Evolutionary conservation across 2,329 filamentous ascomycete species (phyloP).

Genomic region (Diaporthe sp.): DNA sequence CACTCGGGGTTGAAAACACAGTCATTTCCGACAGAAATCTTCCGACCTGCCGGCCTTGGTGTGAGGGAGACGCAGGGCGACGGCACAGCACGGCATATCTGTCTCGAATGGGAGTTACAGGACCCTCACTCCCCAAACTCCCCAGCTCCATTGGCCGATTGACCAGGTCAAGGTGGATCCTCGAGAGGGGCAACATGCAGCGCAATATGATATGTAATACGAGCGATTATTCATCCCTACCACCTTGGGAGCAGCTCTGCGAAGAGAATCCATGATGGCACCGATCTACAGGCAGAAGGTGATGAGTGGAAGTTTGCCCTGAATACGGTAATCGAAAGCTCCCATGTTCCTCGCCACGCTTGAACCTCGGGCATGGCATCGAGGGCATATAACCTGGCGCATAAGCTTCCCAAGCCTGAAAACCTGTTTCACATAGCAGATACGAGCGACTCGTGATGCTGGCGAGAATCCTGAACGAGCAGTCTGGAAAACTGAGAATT

Average conservation of each 20-base stretch:
- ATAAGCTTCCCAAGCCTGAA: neutral
- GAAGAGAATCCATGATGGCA: neutral
- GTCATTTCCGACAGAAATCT: neutral
- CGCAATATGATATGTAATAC: neutral
- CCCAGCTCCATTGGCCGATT: neutral
- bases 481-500: neutral
- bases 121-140: neutral
- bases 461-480: neutral
- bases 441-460: neutral
- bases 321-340: neutral
- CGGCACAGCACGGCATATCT: slow-evolving; percentile 10
- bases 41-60: neutral
- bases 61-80: neutral
- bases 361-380: neutral
- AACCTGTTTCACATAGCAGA: neutral
- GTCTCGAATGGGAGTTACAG: neutral
- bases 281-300: too few species aligned
- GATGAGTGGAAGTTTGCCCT: neutral
- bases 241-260: neutral
- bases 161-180: neutral
- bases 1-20: neutral
- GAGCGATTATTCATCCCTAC: neutral
- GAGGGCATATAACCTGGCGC: neutral
- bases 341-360: neutral
- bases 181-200: neutral